Evolutionary conservation across 1,284 basidiomycete species (phyloP), one percentile per base, ranked within the genome.

Genomic region (Singerocomus inundabilis): DNA sequence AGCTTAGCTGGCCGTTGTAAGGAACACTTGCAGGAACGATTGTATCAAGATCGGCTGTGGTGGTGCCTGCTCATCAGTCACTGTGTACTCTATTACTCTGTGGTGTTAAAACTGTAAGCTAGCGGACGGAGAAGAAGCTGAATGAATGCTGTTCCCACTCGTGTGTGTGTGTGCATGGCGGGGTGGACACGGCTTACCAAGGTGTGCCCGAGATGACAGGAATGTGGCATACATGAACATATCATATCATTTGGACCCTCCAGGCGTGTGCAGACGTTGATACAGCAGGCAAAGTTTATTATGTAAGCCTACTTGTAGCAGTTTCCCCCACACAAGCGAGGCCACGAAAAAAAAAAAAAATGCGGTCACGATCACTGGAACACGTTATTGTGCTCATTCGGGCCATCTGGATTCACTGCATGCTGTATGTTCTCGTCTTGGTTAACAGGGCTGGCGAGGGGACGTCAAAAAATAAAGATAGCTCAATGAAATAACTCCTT

Each of bases 1-100:
- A 81, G 60, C 67, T 88, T 31, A 82, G 82, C 36, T 91, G 88
- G 88, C 89, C 90, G 6, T 69, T 90, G 61, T 90, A 70, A 76
- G 40, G 32, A 32, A 18, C 1, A 16, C 13, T 29, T 35, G 16
- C 30, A 25, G 24, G 34, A 32, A 4, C 25, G 16, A n/a, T 15
- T 36, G 29, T 0, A 39, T 41, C 28, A 35, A 53, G 43, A 25
- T 24, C 33, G 13, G 31, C 30, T 46, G 38, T 52, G 21, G 49
- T 5, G 33, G 35, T 38, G 44, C 30, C 31, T 41, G 43, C 13
- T 44, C 25, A 40, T 48, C 40, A 41, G 12, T 31, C 10, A 34
- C 24, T n/a, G 28, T 48, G 41, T 33, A 39, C 13, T 25, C 24
- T 56, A 30, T 29, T 38, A 33, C 30, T 49, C 4, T n/a, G 32